These are phyloP conservation scores for Gossypium rotundifolium DNA, from an alignment of 345 rosid species.

Conservation along the genomic window DNA sequence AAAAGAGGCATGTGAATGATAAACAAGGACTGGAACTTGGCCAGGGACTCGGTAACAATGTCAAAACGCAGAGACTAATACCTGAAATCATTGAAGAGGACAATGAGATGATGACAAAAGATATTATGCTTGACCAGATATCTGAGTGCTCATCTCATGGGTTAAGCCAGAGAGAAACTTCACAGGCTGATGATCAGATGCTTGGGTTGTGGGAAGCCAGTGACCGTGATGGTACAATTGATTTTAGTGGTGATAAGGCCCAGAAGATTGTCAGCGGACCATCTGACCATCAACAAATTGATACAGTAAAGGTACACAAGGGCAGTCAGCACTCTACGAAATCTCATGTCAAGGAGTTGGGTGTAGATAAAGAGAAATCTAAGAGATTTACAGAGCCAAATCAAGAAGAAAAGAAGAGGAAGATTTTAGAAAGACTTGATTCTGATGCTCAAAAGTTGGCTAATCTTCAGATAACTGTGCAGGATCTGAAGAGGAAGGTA, in stretches of 20 bases:
- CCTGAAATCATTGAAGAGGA: constrained; percentile 44
- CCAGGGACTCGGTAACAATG: constrained; percentile 18
- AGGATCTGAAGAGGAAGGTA: constrained; percentile 74
- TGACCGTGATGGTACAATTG: constrained; percentile 35
- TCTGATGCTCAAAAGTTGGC: constrained; percentile 84
- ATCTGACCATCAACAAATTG: constrained; percentile 6
- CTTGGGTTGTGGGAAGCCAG: constrained; percentile 57
- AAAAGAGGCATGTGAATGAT: constrained; percentile 25
- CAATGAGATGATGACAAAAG: constrained; percentile 69
- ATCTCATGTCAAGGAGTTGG: constrained; percentile 55
- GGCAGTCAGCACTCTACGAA: constrained; percentile 39
- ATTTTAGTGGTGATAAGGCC: constrained; percentile 39
- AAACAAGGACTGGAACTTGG: constrained; percentile 24
- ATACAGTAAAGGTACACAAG: constrained; percentile 30
- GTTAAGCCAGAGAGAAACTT: constrained; percentile 56
- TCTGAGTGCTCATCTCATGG: constrained; percentile 83
- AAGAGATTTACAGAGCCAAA: constrained; percentile 47
- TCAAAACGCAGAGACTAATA: constrained; percentile 34
- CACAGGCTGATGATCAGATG: constrained; percentile 46
- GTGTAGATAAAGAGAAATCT: constrained; percentile 73
- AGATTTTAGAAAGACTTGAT: constrained; percentile 80
- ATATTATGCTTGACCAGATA: constrained; percentile 81
- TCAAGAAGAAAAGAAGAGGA: constrained; percentile 53
- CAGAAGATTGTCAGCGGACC: constrained; percentile 19
- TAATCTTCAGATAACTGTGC: constrained; percentile 66